phyloP scores from a whole-genome alignment of 202 grass and related monocot genomes.

The Zizania palustris region DNA sequence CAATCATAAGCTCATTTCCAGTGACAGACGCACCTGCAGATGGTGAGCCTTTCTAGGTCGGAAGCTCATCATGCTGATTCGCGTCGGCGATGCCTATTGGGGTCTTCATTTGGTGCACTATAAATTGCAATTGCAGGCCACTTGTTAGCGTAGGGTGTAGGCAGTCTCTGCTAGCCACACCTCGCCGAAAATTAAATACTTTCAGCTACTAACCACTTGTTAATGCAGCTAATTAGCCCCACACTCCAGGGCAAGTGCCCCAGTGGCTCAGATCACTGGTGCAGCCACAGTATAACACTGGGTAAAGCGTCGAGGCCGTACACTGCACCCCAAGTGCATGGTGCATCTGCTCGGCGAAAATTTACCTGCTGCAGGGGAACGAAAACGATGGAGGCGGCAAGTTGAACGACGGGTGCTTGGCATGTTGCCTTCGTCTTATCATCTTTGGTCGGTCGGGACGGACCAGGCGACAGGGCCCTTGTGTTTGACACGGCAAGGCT shows the following conservation, averaged over 20 bases:
- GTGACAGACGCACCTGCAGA: conserved; percentile 31
- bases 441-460: neutral
- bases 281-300: neutral
- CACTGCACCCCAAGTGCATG: too few relatives aligned
- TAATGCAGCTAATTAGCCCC: conserved; percentile 20
- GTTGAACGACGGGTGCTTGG: neutral
- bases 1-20: conserved; percentile 40
- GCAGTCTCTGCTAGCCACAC: conserved; percentile 28
- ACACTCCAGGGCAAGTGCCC: neutral
- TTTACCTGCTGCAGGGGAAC: neutral
- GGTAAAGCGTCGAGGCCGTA: neutral
- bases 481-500: conserved; percentile 19
- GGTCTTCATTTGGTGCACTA: too few relatives aligned
- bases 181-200: conserved; percentile 26
- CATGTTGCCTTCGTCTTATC: conserved; percentile 14
- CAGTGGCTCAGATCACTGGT: too few relatives aligned
- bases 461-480: neutral
- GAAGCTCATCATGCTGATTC: conserved; percentile 33
- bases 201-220: conserved; percentile 26
- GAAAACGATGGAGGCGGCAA: neutral
- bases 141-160: neutral
- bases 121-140: neutral
- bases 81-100: conserved; percentile 23
- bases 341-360: too few relatives aligned
- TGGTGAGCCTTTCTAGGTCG: conserved; percentile 42